Percentiles rank a stretch among this genome's conserved stretches.
phyloP scores from a whole-genome alignment of 441 rosid genomes.

The Pelargonium myrrhifolium region DNA sequence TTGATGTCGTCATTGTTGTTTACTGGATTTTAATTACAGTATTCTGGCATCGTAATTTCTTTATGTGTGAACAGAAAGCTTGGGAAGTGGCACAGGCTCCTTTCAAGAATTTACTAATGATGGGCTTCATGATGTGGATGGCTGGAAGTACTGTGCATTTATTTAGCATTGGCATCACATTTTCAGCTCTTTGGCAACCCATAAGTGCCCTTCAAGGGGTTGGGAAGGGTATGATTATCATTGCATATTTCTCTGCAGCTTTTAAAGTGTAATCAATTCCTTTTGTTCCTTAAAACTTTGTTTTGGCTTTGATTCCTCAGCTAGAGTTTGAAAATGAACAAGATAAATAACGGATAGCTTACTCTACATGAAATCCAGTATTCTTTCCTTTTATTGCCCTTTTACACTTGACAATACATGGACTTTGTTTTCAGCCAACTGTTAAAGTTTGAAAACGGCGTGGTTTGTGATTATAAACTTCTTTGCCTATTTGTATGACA shows the following conservation, averaged over 20 bases:
- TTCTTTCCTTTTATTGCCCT: too few relatives aligned
- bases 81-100: conserved; percentile 99
- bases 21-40: not conserved
- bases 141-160: conserved; percentile 98
- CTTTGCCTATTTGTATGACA: too few relatives aligned
- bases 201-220: conserved; percentile 90
- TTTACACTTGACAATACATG: too few relatives aligned
- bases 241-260: not conserved
- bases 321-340: not conserved
- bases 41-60: not conserved
- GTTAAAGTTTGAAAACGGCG: too few relatives aligned
- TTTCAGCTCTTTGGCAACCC: conserved; percentile 99
- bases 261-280: not conserved
- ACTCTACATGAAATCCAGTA: too few relatives aligned
- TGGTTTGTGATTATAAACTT: too few relatives aligned
- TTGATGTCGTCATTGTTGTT: not conserved
- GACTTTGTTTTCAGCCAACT: too few relatives aligned
- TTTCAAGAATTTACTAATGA: conserved; percentile 92
- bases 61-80: conserved; percentile 66
- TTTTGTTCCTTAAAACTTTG: not conserved
- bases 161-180: conserved; percentile 93
- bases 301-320: not conserved
- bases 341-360: too few relatives aligned
- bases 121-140: conserved; percentile 99
- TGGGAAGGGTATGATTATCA: conserved; percentile 68